phyloP scores from a whole-genome alignment of 352 stramenopile species.

The Pythium brassicae region DNA sequence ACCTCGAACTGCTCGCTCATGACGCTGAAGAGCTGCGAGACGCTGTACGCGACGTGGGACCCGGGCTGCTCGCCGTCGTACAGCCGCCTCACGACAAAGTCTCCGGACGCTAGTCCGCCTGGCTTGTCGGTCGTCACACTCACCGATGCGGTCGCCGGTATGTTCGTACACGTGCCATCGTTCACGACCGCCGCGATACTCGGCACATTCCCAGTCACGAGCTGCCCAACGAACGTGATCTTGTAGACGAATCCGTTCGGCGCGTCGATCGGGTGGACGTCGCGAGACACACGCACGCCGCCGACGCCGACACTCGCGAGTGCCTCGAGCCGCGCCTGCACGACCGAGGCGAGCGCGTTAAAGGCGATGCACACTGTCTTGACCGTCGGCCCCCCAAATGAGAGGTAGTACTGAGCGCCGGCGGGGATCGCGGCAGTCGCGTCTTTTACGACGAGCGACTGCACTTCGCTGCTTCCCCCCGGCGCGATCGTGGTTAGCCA shows the following conservation, averaged over 20 bases:
- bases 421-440: constrained; percentile 10
- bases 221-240: constrained; percentile 66
- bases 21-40: constrained; percentile 69
- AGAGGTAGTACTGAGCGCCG: constrained; percentile 37
- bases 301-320: constrained; percentile 29
- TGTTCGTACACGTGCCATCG: constrained; percentile 19
- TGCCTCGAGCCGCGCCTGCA: constrained; percentile 24
- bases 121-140: constrained; percentile 16
- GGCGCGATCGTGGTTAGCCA: constrained; percentile 35
- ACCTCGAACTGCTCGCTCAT: constrained; percentile 69
- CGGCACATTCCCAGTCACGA: constrained; percentile 47
- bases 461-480: constrained; percentile 60
- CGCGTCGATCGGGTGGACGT: constrained; percentile 30
- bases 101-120: constrained; percentile 23
- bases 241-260: constrained; percentile 56
- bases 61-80: constrained; percentile 55
- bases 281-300: constrained; percentile 43
- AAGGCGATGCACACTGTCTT: constrained; percentile 35
- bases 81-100: constrained; percentile 39
- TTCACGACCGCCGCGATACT: constrained; percentile 14
- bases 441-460: constrained; percentile 44
- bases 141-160: constrained; percentile 21
- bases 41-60: constrained; percentile 42
- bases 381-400: constrained; percentile 28
- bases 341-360: constrained; percentile 11